Conservation (phyloP, 257 asterid genomes). For the Misopates orontium region DNA sequence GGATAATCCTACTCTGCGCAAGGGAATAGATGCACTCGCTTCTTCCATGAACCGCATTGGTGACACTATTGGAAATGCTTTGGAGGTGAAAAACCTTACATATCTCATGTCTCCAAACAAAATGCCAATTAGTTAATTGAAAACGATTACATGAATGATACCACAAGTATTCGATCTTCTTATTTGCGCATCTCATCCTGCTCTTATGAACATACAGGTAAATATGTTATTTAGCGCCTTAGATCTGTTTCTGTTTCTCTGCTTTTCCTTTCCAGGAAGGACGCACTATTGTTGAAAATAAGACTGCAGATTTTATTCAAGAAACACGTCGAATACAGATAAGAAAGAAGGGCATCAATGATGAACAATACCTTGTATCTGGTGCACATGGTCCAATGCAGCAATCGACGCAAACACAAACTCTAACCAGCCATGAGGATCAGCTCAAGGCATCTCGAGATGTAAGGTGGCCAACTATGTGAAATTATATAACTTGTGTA, state of each 20-base stretch:
- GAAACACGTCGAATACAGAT: constrained; percentile 65
- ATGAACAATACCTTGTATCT: constrained; percentile 34
- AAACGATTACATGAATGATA: background rate
- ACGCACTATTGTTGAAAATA: constrained; percentile 59
- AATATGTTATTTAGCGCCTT: background rate
- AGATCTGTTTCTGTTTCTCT: background rate
- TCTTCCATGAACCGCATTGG: constrained; percentile 65
- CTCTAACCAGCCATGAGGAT: constrained; percentile 66
- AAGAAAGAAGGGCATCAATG: constrained; percentile 47
- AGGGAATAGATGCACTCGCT: constrained; percentile 45
- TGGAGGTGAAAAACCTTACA: constrained; percentile 56
- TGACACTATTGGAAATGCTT: constrained; percentile 64
- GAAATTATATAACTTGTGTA: background rate
- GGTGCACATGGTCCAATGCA: constrained; percentile 26
- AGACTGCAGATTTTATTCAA: constrained; percentile 58
- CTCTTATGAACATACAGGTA: background rate
- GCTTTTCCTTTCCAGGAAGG: constrained; percentile 54
- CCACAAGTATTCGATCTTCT: no score
- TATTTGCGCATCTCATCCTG: background rate
- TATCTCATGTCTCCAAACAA: no score
- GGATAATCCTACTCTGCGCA: constrained; percentile 58
- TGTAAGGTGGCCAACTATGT: constrained; percentile 82
- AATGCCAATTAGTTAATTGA: background rate
- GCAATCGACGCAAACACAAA: constrained; percentile 33
- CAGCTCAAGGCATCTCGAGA: constrained; percentile 95